A percentile compares a stretch with the other conserved stretches of the same genome.
These are phyloP conservation scores for Lepidium sativum DNA, from an alignment of 345 rosid genomes.

Conservation along the genomic window DNA sequence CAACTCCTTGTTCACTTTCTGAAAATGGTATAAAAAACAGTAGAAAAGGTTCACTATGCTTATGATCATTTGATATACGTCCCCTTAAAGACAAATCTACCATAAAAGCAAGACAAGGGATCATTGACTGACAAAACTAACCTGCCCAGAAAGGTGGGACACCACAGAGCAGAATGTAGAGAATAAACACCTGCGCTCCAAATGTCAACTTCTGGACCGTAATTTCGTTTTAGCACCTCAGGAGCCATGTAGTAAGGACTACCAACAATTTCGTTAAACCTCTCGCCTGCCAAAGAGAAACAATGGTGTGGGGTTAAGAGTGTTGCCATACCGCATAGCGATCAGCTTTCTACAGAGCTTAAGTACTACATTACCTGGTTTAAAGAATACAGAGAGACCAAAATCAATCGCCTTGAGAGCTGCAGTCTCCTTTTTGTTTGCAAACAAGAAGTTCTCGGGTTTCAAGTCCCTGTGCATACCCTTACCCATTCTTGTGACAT, in stretches of 20 bases:
- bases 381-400: conserved; percentile 90
- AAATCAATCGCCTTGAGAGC: conserved; percentile 87
- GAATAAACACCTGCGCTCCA: conserved; percentile 97
- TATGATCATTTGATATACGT: not conserved
- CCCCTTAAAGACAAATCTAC: not conserved
- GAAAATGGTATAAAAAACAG: conserved; percentile 19
- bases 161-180: conserved; percentile 86
- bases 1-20: conserved; percentile 99
- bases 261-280: conserved; percentile 82
- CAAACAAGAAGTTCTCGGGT: conserved; percentile 91
- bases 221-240: conserved; percentile 74
- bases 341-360: not conserved
- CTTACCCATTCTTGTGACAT: conserved; percentile 84
- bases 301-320: not conserved
- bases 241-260: conserved; percentile 99
- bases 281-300: conserved; percentile 51
- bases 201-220: conserved; percentile 90
- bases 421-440: conserved; percentile 79
- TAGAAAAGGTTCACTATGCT: not conserved
- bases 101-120: not conserved
- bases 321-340: not conserved
- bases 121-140: conserved; percentile 22
- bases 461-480: conserved; percentile 94
- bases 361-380: conserved; percentile 55
- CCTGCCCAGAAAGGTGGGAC: conserved; percentile 99